Evolutionary conservation across 208 protist species (phyloP).

Genomic region (Acanthamoeba castellanii): DNA sequence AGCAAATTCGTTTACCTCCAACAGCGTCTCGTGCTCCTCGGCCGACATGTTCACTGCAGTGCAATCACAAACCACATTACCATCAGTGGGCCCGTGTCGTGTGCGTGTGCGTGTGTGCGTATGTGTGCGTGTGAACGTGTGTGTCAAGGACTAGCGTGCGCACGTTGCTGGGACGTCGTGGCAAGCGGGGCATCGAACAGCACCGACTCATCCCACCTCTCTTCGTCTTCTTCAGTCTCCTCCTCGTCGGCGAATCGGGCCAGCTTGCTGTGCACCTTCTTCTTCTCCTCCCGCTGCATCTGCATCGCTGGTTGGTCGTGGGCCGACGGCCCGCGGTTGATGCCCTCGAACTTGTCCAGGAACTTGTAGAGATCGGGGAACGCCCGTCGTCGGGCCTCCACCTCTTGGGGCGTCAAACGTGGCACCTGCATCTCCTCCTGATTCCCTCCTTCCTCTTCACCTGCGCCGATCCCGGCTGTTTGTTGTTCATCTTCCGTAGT

Average conservation of each 20-base stretch:
- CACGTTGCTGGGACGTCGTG: not conserved
- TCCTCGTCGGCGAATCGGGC: not conserved
- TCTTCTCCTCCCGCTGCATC: not conserved
- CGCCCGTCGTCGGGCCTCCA: not conserved
- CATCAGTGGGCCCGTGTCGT: too few species aligned
- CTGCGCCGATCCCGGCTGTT: not conserved
- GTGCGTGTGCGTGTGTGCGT: too few species aligned
- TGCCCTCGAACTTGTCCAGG: not conserved
- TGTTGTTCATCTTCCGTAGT: too few species aligned
- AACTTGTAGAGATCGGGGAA: constrained; percentile 35
- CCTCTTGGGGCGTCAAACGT: not conserved
- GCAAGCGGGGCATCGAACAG: not conserved
- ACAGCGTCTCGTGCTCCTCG: not conserved
- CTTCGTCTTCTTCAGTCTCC: not conserved
- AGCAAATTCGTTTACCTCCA: not conserved
- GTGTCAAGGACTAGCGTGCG: not conserved
- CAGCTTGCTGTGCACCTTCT: not conserved
- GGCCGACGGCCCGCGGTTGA: not conserved
- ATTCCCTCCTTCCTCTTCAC: not conserved
- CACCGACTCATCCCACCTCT: constrained; percentile 20
- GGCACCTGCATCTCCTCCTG: not conserved
- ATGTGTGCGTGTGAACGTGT: too few species aligned
- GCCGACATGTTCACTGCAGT: constrained; percentile 17
- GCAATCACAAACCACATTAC: not conserved
- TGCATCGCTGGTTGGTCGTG: not conserved